Evolutionary conservation across 192 early-diverging fungal species (phyloP).

Genomic region (Mortierella hygrophila): DNA sequence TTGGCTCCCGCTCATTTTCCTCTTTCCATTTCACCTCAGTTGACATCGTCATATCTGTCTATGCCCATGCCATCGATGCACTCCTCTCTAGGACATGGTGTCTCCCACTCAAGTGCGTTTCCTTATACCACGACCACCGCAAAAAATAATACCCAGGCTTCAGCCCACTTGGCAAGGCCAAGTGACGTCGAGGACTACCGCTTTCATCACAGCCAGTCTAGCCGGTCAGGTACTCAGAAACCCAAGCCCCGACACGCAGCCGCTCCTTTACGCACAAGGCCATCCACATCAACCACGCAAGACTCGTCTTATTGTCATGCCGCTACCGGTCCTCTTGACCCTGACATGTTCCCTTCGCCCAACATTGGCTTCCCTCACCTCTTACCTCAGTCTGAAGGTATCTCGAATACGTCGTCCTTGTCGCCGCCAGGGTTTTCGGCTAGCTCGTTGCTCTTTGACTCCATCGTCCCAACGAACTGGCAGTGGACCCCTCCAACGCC

Average conservation of each 20-base stretch:
- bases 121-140: neutral
- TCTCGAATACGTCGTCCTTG: neutral
- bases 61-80: neutral
- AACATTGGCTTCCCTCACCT: neutral
- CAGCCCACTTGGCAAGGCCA: neutral
- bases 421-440: neutral
- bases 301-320: neutral
- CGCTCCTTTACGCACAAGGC: neutral
- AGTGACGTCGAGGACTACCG: neutral
- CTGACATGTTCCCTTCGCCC: neutral
- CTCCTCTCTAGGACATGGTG: neutral
- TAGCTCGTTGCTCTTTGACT: constrained; percentile 14
- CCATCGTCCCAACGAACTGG: neutral
- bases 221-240: neutral
- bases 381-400: neutral
- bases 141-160: neutral
- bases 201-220: neutral
- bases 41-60: neutral
- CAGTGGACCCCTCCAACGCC: neutral
- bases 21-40: neutral
- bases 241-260: neutral
- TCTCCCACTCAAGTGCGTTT: neutral
- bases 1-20: neutral
- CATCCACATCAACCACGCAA: neutral
- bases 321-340: neutral